These are phyloP conservation scores for Leucaena leucocephala DNA, from an alignment of 306 rosid species.

Conservation along the genomic window DNA sequence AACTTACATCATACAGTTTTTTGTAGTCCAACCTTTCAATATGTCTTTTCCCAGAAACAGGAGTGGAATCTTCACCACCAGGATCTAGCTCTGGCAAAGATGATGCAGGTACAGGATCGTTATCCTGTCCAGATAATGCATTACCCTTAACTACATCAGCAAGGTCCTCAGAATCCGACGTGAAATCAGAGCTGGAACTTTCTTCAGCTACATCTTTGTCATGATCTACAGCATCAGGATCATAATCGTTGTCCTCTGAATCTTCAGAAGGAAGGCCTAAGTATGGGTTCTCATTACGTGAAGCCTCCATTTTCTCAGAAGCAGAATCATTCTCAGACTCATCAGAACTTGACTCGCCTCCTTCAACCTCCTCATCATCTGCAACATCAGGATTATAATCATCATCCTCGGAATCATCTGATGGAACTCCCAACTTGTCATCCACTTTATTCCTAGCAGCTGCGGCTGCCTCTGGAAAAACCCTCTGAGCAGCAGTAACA, in stretches of 20 bases:
- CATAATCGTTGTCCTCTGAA: conserved; percentile 81
- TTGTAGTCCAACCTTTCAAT: conserved; percentile 92
- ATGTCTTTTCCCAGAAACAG: conserved; percentile 59
- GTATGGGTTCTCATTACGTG: conserved; percentile 57
- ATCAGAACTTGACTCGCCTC: conserved; percentile 65
- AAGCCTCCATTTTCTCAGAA: conserved; percentile 68
- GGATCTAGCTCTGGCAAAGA: conserved; percentile 56
- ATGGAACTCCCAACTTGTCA: conserved; percentile 64
- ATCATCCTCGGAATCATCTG: conserved; percentile 91
- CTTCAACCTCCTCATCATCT: conserved; percentile 62
- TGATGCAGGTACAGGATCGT: conserved; percentile 39
- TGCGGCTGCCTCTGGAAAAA: conserved; percentile 89
- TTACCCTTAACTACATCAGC: conserved; percentile 55
- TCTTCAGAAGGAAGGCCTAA: conserved; percentile 87
- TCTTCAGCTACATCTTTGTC: conserved; percentile 45
- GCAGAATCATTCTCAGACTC: conserved; percentile 83
- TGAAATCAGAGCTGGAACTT: conserved; percentile 90
- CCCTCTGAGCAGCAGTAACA: conserved; percentile 66
- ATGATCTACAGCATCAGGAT: conserved; percentile 62
- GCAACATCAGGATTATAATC: conserved; percentile 82
- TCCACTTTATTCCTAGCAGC: conserved; percentile 64
- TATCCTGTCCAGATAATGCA: conserved; percentile 43
- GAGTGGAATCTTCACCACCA: conserved; percentile 55
- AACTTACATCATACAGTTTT: conserved; percentile 94
- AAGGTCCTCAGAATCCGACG: conserved; percentile 96